Conservation (phyloP, 345 rosid genomes). For the Eucalyptus leucophloia region DNA sequence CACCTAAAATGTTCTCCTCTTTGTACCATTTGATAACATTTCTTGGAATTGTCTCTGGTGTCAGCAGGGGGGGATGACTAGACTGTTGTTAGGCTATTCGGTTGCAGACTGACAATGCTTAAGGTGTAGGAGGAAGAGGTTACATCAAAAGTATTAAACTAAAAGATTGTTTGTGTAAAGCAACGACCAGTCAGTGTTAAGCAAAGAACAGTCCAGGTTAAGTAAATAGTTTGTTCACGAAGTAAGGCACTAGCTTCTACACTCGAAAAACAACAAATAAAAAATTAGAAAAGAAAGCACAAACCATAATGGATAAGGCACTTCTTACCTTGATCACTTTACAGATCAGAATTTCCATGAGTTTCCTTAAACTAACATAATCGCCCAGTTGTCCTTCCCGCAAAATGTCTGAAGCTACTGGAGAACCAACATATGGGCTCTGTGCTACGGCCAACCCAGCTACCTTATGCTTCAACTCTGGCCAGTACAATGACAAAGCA, state of each 20-base stretch:
- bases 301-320: neutral
- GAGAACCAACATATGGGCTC: constrained; percentile 94
- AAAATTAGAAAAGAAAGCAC: neutral
- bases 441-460: constrained; percentile 87
- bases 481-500: constrained; percentile 86
- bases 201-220: neutral
- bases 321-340: constrained; percentile 71
- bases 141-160: neutral
- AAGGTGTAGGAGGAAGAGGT: neutral
- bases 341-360: constrained; percentile 78
- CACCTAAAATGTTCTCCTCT: neutral
- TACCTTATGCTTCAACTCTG: constrained; percentile 93
- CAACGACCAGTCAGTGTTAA: neutral
- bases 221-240: neutral
- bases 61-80: neutral
- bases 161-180: neutral
- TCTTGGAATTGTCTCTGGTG: neutral
- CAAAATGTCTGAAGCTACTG: constrained; percentile 77
- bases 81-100: neutral
- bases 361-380: constrained; percentile 61
- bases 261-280: neutral
- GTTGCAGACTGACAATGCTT: neutral
- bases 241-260: neutral
- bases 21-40: neutral
- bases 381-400: constrained; percentile 91